Base-by-base conservation (phyloP, 108 stramenopile species). In the Pseudonitzschia delicatissima region DNA sequence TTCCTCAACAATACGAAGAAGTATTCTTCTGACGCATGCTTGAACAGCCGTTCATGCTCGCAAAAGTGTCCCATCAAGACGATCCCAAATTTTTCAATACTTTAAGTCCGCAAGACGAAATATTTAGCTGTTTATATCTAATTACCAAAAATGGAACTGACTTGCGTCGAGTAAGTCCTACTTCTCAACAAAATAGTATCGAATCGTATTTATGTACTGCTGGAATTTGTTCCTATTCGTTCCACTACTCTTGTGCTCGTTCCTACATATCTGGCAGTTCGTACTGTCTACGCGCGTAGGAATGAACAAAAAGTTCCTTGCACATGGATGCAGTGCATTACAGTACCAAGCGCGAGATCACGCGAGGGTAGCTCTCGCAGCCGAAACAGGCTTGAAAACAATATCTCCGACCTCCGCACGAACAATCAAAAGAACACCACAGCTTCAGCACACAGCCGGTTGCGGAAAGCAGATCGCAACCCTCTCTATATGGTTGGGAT, bases 381-480 rank as follows among this genome's bases (percentile, higher is more conserved):
- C 23, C 23, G 20, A 18, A 18, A 51, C n/a, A 51, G 21, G 12
- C 12, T 25, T 5, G 42, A 7, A n/a, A 44, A 3, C 42, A n/a
- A 2, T n/a, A 44, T n/a, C 2, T 6, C 42, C n/a, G 17, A n/a
- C n/a, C n/a, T 2, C n/a, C 42, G n/a, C n/a, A 44, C 4, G 42
- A 44, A 44, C 7, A 6, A 44, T 13, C 42, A n/a, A 44, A 44
- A 44, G 42, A 44, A 51, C 50, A 51, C 15, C 40, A 42, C 40
- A 42, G 15, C 40, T n/a, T n/a, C n/a, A n/a, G 15, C 11, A 42
- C 40, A 51, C 23, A 51, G 18, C 50, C 0, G 50, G 50, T 51
- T 51, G 50, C 50, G 50, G 27, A 51, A 18, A 51, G 50, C 50
- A 51, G 21, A 51, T 23, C 50, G 50, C 50, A 51, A 51, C 50